A percentile compares a stretch with the other conserved stretches of the same genome.
phyloP scores from a whole-genome alignment of 495 filamentous ascomycete genomes.

The Astrothelium macrocarpum region DNA sequence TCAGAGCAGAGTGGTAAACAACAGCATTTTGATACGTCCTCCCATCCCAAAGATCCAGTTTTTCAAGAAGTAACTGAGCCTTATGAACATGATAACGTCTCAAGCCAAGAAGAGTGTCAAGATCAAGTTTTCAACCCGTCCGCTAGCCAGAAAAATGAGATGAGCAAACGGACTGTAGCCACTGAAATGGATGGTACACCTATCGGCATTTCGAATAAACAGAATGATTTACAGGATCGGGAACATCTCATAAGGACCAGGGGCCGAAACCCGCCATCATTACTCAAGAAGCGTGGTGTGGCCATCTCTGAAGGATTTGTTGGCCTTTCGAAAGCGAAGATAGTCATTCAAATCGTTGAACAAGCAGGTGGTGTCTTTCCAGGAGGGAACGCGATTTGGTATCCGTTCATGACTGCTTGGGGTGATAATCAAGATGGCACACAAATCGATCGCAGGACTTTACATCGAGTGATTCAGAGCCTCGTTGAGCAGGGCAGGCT shows the following conservation, averaged over 20 bases:
- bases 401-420: slow-evolving; percentile 57
- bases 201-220: too few relatives aligned
- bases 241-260: neutral
- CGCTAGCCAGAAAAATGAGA: too few relatives aligned
- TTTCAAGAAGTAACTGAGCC: too few relatives aligned
- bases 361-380: slow-evolving; percentile 20
- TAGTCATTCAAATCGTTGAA: slow-evolving; percentile 17
- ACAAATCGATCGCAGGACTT: slow-evolving; percentile 44
- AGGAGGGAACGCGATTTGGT: slow-evolving; percentile 59
- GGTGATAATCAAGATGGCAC: slow-evolving; percentile 36
- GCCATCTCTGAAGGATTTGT: neutral
- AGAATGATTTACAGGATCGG: neutral
- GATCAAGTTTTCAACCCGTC: too few relatives aligned
- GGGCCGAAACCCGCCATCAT: neutral
- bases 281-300: neutral
- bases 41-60: too few relatives aligned
- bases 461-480: slow-evolving; percentile 48
- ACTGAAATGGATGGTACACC: too few relatives aligned
- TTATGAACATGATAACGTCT: too few relatives aligned
- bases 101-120: too few relatives aligned
- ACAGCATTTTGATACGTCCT: too few relatives aligned
- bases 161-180: too few relatives aligned
- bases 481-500: slow-evolving; percentile 52
- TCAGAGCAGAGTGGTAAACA: too few relatives aligned
- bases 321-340: neutral